These are phyloP conservation scores for Aspergillus sergii DNA, from an alignment of 2,329 filamentous ascomycete species.

Conservation along the genomic window DNA sequence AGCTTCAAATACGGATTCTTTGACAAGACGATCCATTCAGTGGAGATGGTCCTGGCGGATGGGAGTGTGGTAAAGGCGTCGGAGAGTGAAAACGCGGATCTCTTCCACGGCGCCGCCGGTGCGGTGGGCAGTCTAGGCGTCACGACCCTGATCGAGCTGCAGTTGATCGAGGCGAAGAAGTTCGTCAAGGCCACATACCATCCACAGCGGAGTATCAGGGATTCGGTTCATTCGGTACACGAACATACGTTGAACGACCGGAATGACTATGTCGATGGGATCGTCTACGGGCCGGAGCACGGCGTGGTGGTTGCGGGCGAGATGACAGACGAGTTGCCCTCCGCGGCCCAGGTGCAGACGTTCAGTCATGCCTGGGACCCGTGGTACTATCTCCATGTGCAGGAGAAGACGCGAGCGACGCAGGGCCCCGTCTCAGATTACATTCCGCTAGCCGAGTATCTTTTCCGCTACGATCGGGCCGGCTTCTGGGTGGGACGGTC, in stretches of 20 bases:
- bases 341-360: slow-evolving; percentile 17
- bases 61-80: slow-evolving; percentile 58
- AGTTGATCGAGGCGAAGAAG: slow-evolving; percentile 53
- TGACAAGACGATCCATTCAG: slow-evolving; percentile 61
- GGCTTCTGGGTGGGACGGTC: slow-evolving; percentile 66
- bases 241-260: slow-evolving; percentile 43
- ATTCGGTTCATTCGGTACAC: slow-evolving; percentile 53
- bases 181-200: slow-evolving; percentile 67
- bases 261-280: slow-evolving; percentile 69
- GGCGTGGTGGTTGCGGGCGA: slow-evolving; percentile 65
- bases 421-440: slow-evolving; percentile 21
- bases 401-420: slow-evolving; percentile 13
- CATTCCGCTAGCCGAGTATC: slow-evolving; percentile 40
- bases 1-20: slow-evolving; percentile 69
- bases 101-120: slow-evolving; percentile 62
- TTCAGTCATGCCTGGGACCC: slow-evolving; percentile 66
- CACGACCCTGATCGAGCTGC: slow-evolving; percentile 62
- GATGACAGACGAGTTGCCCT: slow-evolving; percentile 51
- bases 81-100: slow-evolving; percentile 50
- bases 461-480: slow-evolving; percentile 60
- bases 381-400: slow-evolving; percentile 73
- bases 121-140: slow-evolving; percentile 62
- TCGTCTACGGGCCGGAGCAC: slow-evolving; percentile 59
- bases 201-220: slow-evolving; percentile 53
- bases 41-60: slow-evolving; percentile 65